Percentiles rank a stretch among this genome's conserved stretches.
phyloP scores from a whole-genome alignment of 1,139 yeast species.

The Pichia sp. region DNA sequence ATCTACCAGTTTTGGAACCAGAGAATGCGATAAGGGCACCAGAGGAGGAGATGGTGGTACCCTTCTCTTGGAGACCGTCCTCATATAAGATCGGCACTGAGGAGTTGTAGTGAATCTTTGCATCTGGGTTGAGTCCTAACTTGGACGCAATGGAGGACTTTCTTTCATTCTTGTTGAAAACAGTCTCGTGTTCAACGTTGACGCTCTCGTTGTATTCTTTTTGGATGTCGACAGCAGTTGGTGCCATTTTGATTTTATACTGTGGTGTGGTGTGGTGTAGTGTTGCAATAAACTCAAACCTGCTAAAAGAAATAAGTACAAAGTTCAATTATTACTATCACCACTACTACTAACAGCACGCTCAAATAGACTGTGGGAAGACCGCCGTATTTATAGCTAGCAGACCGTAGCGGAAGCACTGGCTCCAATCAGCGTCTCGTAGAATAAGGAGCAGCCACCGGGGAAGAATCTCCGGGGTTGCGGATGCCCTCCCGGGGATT shows the following conservation, averaged over 20 bases:
- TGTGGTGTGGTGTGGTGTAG: no score
- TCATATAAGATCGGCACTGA: constrained; percentile 92
- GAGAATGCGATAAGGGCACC: constrained; percentile 97
- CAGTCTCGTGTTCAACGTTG: constrained; percentile 17
- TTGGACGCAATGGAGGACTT: constrained; percentile 26
- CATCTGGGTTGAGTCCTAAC: constrained; percentile 39
- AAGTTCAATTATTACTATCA: no score
- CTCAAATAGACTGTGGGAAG: no score
- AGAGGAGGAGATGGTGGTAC: constrained; percentile 86
- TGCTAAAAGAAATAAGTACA: no score
- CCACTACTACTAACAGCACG: no score
- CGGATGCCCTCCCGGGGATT: no score
- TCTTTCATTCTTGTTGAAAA: constrained; percentile 21
- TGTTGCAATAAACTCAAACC: no score
- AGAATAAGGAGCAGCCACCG: no score
- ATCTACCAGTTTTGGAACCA: constrained; percentile 95
- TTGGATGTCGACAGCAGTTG: constrained; percentile 31
- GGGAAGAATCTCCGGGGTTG: no score
- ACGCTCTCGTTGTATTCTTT: constrained; percentile 24
- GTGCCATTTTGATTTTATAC: constrained; percentile 29
- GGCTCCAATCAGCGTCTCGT: no score
- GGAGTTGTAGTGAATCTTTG: constrained; percentile 72
- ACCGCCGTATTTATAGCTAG: no score
- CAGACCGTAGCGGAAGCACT: no score
- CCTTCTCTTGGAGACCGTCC: constrained; percentile 85